A percentile compares a stretch with the other conserved stretches of the same genome.
These are phyloP conservation scores for Blepharisma japonicum DNA, from an alignment of 73 alveolate genomes.

Conservation along the genomic window DNA sequence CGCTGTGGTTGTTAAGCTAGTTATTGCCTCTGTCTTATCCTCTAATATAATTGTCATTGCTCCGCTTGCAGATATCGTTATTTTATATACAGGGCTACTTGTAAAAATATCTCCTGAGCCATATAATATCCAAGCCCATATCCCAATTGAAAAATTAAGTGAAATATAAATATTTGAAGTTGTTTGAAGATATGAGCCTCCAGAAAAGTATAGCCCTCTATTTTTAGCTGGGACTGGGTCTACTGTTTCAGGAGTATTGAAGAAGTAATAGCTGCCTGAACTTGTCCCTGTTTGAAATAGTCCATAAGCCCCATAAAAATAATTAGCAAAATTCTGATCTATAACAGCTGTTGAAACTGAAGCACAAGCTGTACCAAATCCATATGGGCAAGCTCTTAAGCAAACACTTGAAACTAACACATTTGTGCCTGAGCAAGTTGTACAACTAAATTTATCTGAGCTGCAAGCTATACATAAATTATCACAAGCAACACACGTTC, in stretches of 20 bases:
- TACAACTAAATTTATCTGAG: no score
- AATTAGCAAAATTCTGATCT: not conserved
- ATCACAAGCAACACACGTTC: no score
- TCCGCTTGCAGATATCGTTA: not conserved
- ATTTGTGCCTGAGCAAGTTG: no score
- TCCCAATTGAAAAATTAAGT: not conserved
- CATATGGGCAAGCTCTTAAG: no score
- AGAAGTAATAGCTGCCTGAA: not conserved
- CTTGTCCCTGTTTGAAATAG: not conserved
- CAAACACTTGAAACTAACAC: no score
- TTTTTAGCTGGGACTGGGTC: conserved; percentile 14
- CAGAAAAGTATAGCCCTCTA: conserved; percentile 1
- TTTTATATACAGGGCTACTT: not conserved
- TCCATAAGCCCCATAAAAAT: not conserved
- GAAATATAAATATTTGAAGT: not conserved
- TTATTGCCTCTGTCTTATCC: not conserved
- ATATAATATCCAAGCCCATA: not conserved
- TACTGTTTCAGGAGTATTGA: not conserved
- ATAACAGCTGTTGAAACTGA: not conserved
- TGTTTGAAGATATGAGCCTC: not conserved
- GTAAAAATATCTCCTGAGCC: not conserved
- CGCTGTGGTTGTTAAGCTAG: no score
- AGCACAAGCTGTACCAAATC: no score
- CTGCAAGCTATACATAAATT: no score
- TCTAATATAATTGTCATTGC: not conserved